Conservation (phyloP, 306 rosid species). For the Prunus persica region DNA sequence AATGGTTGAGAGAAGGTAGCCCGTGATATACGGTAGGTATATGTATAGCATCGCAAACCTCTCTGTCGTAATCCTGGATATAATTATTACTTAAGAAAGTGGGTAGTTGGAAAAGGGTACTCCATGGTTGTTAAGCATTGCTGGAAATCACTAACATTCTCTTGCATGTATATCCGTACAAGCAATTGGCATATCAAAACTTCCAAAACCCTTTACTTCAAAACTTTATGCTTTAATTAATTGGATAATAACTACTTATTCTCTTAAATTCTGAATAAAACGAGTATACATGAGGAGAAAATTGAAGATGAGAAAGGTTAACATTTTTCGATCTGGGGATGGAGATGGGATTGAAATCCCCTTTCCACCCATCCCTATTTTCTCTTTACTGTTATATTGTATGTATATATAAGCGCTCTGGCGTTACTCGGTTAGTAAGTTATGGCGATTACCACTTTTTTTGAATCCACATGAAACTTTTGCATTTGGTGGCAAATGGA, state of each 20-base stretch:
- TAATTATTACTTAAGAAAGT: neutral
- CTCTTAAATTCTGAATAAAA: neutral
- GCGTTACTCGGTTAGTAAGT: too few relatives aligned
- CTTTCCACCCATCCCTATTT: too few relatives aligned
- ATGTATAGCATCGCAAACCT: neutral
- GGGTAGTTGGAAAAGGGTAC: slow-evolving; percentile 5
- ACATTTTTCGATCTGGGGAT: too few relatives aligned
- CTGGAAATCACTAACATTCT: slow-evolving; percentile 2
- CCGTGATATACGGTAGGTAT: slow-evolving; percentile 5
- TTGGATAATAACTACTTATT: neutral
- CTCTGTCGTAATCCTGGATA: neutral
- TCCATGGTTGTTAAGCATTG: slow-evolving; percentile 1
- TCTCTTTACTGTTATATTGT: too few relatives aligned
- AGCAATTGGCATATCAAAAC: neutral
- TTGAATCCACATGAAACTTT: too few relatives aligned
- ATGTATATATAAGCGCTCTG: too few relatives aligned
- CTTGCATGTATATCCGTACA: neutral
- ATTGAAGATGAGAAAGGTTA: too few relatives aligned
- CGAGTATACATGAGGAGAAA: too few relatives aligned
- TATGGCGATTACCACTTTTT: too few relatives aligned
- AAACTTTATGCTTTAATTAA: neutral
- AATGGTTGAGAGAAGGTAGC: neutral
- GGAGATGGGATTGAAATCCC: too few relatives aligned
- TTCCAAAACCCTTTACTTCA: too few relatives aligned
- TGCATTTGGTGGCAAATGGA: too few relatives aligned